Evolutionary conservation across 2,329 filamentous ascomycete genomes (phyloP).

Genomic region (Aspergillus sclerotialis): DNA sequence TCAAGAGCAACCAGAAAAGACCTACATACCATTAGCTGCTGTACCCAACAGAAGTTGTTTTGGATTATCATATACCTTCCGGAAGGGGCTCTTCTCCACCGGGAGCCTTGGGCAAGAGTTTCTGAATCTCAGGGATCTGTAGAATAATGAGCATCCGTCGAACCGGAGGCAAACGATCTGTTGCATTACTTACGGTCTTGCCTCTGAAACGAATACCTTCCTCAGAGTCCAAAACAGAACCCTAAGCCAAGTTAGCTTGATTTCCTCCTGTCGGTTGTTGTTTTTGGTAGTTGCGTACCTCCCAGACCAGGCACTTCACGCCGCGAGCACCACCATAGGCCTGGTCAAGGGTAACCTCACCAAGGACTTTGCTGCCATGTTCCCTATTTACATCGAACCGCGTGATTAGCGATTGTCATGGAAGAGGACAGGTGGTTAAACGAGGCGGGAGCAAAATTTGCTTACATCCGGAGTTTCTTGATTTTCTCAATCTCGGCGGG

Average conservation of each 20-base stretch:
- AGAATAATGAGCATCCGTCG: constrained; percentile 15
- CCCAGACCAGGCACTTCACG: constrained; percentile 98
- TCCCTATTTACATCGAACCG: constrained; percentile 53
- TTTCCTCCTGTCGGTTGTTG: background rate
- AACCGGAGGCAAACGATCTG: background rate
- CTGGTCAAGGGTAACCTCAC: constrained; percentile 98
- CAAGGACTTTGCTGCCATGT: constrained; percentile 88
- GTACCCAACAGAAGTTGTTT: background rate
- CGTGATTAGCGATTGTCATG: constrained; percentile 12
- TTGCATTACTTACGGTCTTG: constrained; percentile 60
- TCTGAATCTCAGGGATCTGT: constrained; percentile 92
- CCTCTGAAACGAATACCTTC: constrained; percentile 99
- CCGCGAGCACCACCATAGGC: constrained; percentile 98
- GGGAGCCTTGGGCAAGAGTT: constrained; percentile 92
- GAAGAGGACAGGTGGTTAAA: background rate
- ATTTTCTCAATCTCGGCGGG: constrained; percentile 98
- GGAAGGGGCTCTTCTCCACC: constrained; percentile 95
- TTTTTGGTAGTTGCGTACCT: no score
- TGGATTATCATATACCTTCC: constrained; percentile 54
- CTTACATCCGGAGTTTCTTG: constrained; percentile 95
- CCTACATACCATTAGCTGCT: constrained; percentile 44
- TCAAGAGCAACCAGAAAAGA: constrained; percentile 99
- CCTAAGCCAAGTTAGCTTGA: constrained; percentile 32
- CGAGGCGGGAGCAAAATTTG: constrained; percentile 11
- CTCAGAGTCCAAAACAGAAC: constrained; percentile 94